A percentile compares a stretch with the other conserved stretches of the same genome.
Evolutionary conservation across 805 yeast genomes (phyloP).

Genomic region (Clavispora vitiphila): DNA sequence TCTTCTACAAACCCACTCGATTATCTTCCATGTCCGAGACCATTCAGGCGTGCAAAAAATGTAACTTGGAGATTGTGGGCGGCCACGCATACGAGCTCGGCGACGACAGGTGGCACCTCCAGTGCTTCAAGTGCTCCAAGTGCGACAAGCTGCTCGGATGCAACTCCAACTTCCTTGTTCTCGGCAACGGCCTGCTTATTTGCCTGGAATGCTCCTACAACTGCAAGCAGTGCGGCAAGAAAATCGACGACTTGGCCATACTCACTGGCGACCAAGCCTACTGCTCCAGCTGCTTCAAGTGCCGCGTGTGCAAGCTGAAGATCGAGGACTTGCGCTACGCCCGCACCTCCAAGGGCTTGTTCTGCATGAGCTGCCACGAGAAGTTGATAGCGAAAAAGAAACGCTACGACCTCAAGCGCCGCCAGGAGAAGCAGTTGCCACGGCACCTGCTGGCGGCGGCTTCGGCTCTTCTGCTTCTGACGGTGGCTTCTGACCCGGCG

Average conservation of each 20-base stretch:
- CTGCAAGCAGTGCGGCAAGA: slow-evolving; percentile 78
- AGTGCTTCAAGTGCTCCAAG: slow-evolving; percentile 86
- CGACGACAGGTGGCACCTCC: slow-evolving; percentile 92
- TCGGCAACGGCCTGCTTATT: slow-evolving; percentile 88
- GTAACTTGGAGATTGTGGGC: slow-evolving; percentile 54
- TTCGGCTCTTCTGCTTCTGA: not conserved
- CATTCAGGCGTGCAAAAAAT: slow-evolving; percentile 35
- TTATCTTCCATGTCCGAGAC: slow-evolving; percentile 3
- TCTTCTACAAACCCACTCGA: too few species aligned
- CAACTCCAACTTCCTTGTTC: slow-evolving; percentile 81
- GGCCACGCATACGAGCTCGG: slow-evolving; percentile 96
- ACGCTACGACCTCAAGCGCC: slow-evolving; percentile 49
- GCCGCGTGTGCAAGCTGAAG: slow-evolving; percentile 79
- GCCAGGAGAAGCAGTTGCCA: slow-evolving; percentile 13
- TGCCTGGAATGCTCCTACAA: slow-evolving; percentile 91
- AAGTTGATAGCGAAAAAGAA: slow-evolving; percentile 71
- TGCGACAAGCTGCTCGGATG: slow-evolving; percentile 78
- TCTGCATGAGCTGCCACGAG: slow-evolving; percentile 91
- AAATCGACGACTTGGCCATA: slow-evolving; percentile 90
- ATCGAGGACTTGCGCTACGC: slow-evolving; percentile 90
- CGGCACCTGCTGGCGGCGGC: not conserved
- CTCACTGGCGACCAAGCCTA: slow-evolving; percentile 94
- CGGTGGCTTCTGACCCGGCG: not conserved
- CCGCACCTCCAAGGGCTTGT: slow-evolving; percentile 85
- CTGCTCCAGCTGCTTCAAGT: slow-evolving; percentile 84